Percentiles rank a stretch among this genome's conserved stretches.
Evolutionary conservation across 2,329 filamentous ascomycete genomes (phyloP).

Genomic region (Aureobasidium leucospermi): DNA sequence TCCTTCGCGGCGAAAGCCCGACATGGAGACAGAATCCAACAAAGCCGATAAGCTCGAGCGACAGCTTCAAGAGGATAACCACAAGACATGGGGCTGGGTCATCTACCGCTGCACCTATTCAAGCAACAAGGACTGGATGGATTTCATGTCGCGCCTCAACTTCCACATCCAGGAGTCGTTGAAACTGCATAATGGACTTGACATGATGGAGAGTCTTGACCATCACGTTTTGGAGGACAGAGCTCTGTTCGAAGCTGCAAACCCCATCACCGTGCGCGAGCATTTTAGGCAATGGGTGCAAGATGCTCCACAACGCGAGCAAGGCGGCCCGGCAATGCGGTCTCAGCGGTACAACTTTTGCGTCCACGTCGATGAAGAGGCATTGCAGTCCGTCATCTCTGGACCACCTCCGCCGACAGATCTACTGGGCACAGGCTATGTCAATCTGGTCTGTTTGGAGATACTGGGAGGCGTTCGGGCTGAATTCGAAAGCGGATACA

Average conservation of each 20-base stretch:
- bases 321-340: constrained; percentile 5
- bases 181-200: constrained; percentile 11
- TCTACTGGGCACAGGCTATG: not conserved
- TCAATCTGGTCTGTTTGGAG: not conserved
- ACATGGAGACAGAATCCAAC: not conserved
- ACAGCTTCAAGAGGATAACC: constrained; percentile 16
- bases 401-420: constrained; percentile 3
- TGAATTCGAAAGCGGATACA: constrained; percentile 11
- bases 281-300: constrained; percentile 15
- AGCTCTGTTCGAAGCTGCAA: constrained; percentile 8
- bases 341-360: constrained; percentile 17
- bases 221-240: constrained; percentile 16
- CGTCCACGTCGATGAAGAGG: constrained; percentile 16
- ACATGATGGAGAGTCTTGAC: constrained; percentile 14
- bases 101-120: constrained; percentile 19
- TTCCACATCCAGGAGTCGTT: constrained; percentile 5
- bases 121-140: constrained; percentile 16
- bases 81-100: constrained; percentile 18
- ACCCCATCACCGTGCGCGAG: constrained; percentile 12
- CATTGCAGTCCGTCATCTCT: constrained; percentile 14
- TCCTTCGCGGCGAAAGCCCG: too few species aligned
- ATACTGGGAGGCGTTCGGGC: not conserved
- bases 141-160: constrained; percentile 15
- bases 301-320: constrained; percentile 12
- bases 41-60: constrained; percentile 16